Percentiles rank a stretch among this genome's conserved stretches.
Evolutionary conservation across 805 yeast genomes (phyloP).

Genomic region (Saturnispora serradocipensis): DNA sequence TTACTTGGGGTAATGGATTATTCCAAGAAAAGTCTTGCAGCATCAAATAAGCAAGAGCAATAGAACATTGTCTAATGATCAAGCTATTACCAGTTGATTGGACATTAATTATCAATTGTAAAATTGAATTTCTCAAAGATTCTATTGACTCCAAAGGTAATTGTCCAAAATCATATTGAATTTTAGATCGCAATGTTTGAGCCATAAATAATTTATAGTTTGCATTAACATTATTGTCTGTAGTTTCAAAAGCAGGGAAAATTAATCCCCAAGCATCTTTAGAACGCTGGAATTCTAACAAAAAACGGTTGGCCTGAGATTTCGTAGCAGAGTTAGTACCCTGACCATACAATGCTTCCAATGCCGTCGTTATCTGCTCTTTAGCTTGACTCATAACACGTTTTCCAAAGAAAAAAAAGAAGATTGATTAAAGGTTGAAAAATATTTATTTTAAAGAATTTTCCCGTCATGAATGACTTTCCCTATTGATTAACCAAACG

Average conservation of each 20-base stretch:
- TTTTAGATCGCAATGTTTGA: constrained; percentile 80
- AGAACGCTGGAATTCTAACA: constrained; percentile 80
- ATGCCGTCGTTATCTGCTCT: constrained; percentile 33
- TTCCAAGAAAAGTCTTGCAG: constrained; percentile 71
- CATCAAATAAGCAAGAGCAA: constrained; percentile 74
- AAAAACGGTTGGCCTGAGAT: constrained; percentile 40
- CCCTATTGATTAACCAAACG: neutral
- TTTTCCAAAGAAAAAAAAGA: neutral
- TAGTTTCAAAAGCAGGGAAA: constrained; percentile 40
- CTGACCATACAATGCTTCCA: constrained; percentile 34
- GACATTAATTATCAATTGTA: constrained; percentile 39
- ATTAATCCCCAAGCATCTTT: constrained; percentile 70
- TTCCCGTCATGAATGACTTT: neutral
- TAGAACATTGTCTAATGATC: constrained; percentile 73
- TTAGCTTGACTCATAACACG: neutral
- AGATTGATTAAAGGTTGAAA: neutral
- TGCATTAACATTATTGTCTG: constrained; percentile 22
- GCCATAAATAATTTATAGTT: constrained; percentile 77
- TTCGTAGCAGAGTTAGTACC: constrained; percentile 29
- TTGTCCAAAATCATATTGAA: constrained; percentile 78
- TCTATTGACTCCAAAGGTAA: constrained; percentile 49
- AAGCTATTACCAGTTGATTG: constrained; percentile 29
- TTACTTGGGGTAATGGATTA: constrained; percentile 60
- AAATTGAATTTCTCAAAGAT: constrained; percentile 58
- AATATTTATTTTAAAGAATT: neutral